These are phyloP conservation scores for Cyclotella atomus DNA, from an alignment of 108 stramenopile genomes.

Conservation along the genomic window DNA sequence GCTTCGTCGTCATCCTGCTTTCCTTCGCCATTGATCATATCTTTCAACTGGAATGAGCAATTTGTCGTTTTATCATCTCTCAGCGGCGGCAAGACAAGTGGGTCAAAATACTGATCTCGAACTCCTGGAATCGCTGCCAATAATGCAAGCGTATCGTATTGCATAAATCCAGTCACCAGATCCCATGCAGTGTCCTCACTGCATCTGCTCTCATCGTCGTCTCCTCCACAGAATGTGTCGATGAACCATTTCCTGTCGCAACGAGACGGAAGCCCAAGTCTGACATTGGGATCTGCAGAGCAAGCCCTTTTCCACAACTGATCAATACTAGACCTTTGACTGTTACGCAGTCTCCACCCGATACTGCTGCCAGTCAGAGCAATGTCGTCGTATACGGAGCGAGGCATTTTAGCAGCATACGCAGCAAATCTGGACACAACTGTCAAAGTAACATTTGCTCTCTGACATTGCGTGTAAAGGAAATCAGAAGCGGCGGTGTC, in stretches of 20 bases:
- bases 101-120: conserved; percentile 45
- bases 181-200: conserved; percentile 52
- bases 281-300: conserved; percentile 29
- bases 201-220: conserved; percentile 35
- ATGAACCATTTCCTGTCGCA: conserved; percentile 58
- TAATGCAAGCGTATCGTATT: conserved; percentile 52
- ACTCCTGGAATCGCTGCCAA: conserved; percentile 46
- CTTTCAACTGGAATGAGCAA: neutral
- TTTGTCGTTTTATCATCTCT: neutral
- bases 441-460: conserved; percentile 45
- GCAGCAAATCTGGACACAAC: conserved; percentile 46
- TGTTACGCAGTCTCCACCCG: conserved; percentile 52
- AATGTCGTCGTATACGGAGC: conserved; percentile 52
- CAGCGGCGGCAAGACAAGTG: conserved; percentile 49
- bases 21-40: no score
- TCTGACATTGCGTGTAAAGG: conserved; percentile 49
- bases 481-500: conserved; percentile 45
- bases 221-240: conserved; percentile 49
- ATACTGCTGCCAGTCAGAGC: conserved; percentile 50
- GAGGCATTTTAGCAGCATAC: conserved; percentile 51
- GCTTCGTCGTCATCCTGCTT: conserved; percentile 18
- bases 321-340: conserved; percentile 48
- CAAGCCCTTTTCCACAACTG: conserved; percentile 47
- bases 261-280: conserved; percentile 40
- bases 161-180: conserved; percentile 51